Percentiles rank a stretch among this genome's conserved stretches.
Conservation (phyloP, 164 flowering plant genomes). For the Brasenia schreberi region DNA sequence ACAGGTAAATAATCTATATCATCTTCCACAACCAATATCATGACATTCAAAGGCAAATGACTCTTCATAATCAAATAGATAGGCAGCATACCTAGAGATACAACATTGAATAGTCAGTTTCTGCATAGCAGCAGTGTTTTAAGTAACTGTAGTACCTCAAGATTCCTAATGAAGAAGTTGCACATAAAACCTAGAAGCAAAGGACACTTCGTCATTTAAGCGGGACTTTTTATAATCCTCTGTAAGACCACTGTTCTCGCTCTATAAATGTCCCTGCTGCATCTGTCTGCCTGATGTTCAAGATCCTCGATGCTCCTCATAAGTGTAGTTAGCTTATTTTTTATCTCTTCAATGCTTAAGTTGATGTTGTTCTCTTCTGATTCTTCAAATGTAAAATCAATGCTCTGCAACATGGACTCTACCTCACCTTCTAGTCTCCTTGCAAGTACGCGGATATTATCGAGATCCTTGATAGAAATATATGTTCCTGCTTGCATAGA, state of each 20-base stretch:
- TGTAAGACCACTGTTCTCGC: slow-evolving; percentile 66
- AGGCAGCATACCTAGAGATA: too few species aligned
- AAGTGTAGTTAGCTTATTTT: slow-evolving; percentile 41
- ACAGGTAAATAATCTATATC: too few species aligned
- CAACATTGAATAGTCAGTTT: too few species aligned
- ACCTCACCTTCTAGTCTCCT: slow-evolving; percentile 40
- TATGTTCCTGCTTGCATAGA: slow-evolving; percentile 48
- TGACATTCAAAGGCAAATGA: too few species aligned
- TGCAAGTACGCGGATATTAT: slow-evolving; percentile 49
- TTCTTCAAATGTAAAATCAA: slow-evolving; percentile 37
- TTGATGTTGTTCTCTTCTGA: slow-evolving; percentile 32
- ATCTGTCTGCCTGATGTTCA: slow-evolving; percentile 43
- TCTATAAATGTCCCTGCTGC: slow-evolving; percentile 40
- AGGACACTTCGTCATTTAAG: slow-evolving; percentile 1
- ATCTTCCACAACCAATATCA: too few species aligned
- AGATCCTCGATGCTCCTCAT: slow-evolving; percentile 49
- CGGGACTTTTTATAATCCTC: slow-evolving; percentile 52
- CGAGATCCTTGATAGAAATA: slow-evolving; percentile 59
- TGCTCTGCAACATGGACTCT: slow-evolving; percentile 36
- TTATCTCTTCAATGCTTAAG: slow-evolving; percentile 66
- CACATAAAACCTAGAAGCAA: too few species aligned
- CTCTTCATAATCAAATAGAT: too few species aligned
- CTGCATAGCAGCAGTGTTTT: too few species aligned
- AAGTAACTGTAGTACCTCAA: too few species aligned
- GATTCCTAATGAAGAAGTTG: too few species aligned